These are phyloP conservation scores for Fusarium avenaceum DNA, from an alignment of 2,329 filamentous ascomycete genomes.

Conservation along the genomic window DNA sequence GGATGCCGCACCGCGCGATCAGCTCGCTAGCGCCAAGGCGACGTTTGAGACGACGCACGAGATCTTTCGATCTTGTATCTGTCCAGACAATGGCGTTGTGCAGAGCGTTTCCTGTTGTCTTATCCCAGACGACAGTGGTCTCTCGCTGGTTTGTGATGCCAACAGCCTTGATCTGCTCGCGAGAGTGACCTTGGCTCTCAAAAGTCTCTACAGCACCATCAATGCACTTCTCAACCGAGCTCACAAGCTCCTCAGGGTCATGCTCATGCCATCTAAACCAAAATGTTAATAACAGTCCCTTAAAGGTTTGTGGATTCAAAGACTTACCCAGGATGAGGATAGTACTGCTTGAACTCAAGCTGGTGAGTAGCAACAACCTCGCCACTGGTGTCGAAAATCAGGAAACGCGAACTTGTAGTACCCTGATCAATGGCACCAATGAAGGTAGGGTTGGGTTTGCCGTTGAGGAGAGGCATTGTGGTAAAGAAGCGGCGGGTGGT, in stretches of 20 bases:
- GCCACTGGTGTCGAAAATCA: conserved; percentile 80
- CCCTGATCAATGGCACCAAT: conserved; percentile 85
- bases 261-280: conserved; percentile 83
- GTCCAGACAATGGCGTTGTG: conserved; percentile 90
- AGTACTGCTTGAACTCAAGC: conserved; percentile 80
- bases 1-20: conserved; percentile 77
- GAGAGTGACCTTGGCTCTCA: conserved; percentile 74
- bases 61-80: conserved; percentile 79
- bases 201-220: conserved; percentile 79
- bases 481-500: conserved; percentile 11
- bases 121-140: conserved; percentile 85
- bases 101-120: conserved; percentile 79
- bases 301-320: rapidly evolving
- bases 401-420: conserved; percentile 81
- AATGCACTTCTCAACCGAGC: conserved; percentile 81
- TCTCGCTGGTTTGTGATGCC: conserved; percentile 89
- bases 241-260: conserved; percentile 80
- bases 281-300: neutral
- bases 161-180: conserved; percentile 77
- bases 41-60: conserved; percentile 80
- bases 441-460: conserved; percentile 58
- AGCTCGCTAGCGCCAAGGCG: conserved; percentile 76
- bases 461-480: conserved; percentile 52
- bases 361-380: conserved; percentile 80
- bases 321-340: conserved; percentile 79